Evolutionary conservation across 176 grass and related monocot genomes (phyloP).

Genomic region (Juncus effusus): DNA sequence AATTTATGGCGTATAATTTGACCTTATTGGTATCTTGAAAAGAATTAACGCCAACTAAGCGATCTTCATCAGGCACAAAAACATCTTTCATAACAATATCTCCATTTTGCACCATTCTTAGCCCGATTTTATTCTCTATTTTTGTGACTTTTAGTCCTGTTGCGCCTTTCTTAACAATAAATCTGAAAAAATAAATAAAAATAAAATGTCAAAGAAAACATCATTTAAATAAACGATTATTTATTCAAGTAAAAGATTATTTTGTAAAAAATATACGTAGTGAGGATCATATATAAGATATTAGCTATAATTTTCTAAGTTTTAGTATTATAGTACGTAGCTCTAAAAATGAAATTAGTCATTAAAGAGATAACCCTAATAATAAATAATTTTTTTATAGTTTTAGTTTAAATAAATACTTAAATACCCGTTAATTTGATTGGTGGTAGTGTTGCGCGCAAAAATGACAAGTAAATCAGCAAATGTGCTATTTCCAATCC

Average conservation of each 20-base stretch:
- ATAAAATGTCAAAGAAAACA: background rate
- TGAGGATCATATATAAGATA: no score
- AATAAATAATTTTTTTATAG: no score
- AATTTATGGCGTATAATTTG: background rate
- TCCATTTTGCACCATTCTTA: constrained; percentile 91
- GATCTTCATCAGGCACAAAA: constrained; percentile 88
- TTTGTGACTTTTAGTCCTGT: constrained; percentile 73
- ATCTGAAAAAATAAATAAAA: constrained; percentile 36
- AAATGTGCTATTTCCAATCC: constrained; percentile 97
- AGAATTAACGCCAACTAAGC: constrained; percentile 60
- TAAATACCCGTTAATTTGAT: constrained; percentile 86
- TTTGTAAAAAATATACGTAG: no score
- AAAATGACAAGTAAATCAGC: constrained; percentile 83
- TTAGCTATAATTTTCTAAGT: no score
- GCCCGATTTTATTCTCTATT: constrained; percentile 93
- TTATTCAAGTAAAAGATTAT: no score
- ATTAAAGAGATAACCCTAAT: no score
- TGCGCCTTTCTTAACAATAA: constrained; percentile 82
- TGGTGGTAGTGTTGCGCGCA: constrained; percentile 73
- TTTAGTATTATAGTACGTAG: no score
- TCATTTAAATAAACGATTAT: no score
- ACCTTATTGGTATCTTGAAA: constrained; percentile 93
- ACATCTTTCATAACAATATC: constrained; percentile 79
- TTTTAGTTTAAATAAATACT: background rate
- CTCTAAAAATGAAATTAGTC: no score